phyloP scores from a whole-genome alignment of 176 grass and related monocot species.

The Coix lacrymajobi region DNA sequence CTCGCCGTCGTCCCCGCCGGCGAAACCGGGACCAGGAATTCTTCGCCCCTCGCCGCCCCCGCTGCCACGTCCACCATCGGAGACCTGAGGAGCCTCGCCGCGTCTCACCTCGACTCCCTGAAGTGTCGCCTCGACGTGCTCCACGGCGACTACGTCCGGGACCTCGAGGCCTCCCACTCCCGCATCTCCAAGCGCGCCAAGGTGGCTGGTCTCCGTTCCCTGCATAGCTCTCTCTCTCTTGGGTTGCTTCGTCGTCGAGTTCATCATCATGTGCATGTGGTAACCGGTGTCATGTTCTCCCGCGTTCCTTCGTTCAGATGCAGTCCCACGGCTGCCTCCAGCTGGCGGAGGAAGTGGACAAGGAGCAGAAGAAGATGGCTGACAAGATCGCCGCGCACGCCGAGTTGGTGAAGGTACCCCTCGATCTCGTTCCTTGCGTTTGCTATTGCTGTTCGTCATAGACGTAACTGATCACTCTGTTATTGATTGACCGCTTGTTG shows the following conservation, averaged over 20 bases:
- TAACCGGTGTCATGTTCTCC: neutral
- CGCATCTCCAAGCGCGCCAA: conserved; percentile 68
- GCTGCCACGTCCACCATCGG: conserved; percentile 8
- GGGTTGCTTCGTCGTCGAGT: neutral
- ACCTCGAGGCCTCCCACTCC: conserved; percentile 41
- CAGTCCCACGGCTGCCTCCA: conserved; percentile 52
- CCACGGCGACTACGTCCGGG: conserved; percentile 27
- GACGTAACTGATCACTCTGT: too few species aligned
- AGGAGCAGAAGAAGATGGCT: conserved; percentile 33
- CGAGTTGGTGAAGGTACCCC: too few species aligned
- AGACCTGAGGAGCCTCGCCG: conserved; percentile 42
- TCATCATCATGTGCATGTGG: neutral
- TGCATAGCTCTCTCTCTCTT: neutral
- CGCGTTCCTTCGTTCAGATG: conserved; percentile 27
- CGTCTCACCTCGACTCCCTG: conserved; percentile 40
- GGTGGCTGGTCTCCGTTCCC: neutral
- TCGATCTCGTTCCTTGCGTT: too few species aligned
- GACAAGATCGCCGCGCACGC: too few species aligned
- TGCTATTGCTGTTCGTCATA: too few species aligned
- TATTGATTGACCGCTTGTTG: too few species aligned
- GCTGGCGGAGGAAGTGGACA: conserved; percentile 39
- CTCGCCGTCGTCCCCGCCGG: neutral
- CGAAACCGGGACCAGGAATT: neutral
- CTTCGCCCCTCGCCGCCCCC: neutral
- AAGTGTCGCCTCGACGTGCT: conserved; percentile 47